Evolutionary conservation across 352 stramenopile species (phyloP).

Genomic region (Phytopythium vexans): DNA sequence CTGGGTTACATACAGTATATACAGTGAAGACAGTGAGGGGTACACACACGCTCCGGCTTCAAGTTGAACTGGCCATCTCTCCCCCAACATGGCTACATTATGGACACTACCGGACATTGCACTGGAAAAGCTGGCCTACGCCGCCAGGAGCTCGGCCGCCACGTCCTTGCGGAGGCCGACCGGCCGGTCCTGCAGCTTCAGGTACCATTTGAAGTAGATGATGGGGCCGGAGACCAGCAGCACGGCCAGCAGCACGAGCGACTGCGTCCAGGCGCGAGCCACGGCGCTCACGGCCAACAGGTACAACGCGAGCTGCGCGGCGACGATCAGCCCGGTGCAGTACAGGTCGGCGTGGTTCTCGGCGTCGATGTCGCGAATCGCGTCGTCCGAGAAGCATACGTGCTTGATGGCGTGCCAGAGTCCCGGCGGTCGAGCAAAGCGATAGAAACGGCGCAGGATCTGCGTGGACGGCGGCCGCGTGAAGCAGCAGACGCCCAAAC

Average conservation of each 20-base stretch:
- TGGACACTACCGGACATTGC: no score
- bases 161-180: slow-evolving; percentile 51
- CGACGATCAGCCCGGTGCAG: slow-evolving; percentile 61
- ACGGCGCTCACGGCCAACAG: slow-evolving; percentile 66
- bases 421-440: slow-evolving; percentile 59
- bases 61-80: no score
- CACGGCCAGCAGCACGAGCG: slow-evolving; percentile 33
- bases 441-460: slow-evolving; percentile 62
- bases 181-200: slow-evolving; percentile 55
- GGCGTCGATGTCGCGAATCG: slow-evolving; percentile 46
- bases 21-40: no score
- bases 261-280: slow-evolving; percentile 57
- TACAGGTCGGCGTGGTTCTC: slow-evolving; percentile 64
- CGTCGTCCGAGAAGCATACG: slow-evolving; percentile 54
- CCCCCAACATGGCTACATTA: no score
- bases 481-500: slow-evolving; percentile 33
- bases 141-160: slow-evolving; percentile 36
- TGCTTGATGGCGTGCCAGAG: slow-evolving; percentile 51
- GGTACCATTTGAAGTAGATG: slow-evolving; percentile 81
- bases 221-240: slow-evolving; percentile 38
- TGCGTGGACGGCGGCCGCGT: slow-evolving; percentile 43
- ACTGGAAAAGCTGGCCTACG: slow-evolving; percentile 6
- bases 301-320: slow-evolving; percentile 60
- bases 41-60: no score
- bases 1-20: no score